Conservation (phyloP, 306 rosid genomes). For the Vachellia pachyceras region DNA sequence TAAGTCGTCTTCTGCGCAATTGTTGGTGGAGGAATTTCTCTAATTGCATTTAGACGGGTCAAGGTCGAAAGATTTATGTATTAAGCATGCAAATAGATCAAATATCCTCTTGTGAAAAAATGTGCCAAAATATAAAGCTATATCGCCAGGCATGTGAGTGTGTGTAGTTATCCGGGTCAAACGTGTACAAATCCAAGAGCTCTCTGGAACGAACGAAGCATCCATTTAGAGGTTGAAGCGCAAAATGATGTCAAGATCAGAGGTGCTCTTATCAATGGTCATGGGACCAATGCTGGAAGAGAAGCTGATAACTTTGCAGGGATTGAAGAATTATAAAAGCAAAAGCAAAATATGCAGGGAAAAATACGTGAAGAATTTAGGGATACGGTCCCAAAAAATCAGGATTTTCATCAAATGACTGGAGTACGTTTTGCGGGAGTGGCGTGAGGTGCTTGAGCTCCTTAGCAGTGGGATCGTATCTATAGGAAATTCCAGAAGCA, state of each 20-base stretch:
- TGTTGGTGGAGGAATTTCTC: conserved; percentile 76
- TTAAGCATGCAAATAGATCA: conserved; percentile 7
- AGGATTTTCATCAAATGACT: conserved; percentile 61
- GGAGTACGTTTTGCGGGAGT: conserved; percentile 57
- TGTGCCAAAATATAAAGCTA: conserved; percentile 14
- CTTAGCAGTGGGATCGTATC: conserved; percentile 71
- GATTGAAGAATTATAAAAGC: not conserved
- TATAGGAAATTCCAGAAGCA: conserved; percentile 45
- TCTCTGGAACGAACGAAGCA: conserved; percentile 13
- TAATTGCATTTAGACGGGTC: conserved; percentile 46
- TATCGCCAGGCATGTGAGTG: not conserved
- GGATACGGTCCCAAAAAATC: conserved; percentile 99
- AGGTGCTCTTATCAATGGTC: conserved; percentile 7
- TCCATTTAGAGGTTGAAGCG: not conserved
- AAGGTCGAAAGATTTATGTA: conserved; percentile 37
- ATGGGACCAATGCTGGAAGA: conserved; percentile 14
- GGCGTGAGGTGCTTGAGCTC: conserved; percentile 80
- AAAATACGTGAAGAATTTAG: conserved; percentile 18
- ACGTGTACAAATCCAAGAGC: conserved; percentile 1
- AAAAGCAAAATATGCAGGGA: not conserved
- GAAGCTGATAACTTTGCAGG: conserved; percentile 7
- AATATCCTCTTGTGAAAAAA: conserved; percentile 18
- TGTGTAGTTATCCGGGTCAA: conserved; percentile 8
- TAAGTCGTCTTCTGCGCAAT: conserved; percentile 85
- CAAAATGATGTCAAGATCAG: not conserved